Evolutionary conservation across 129 eudicot genomes (phyloP), one percentile per base, ranked within the genome.

Genomic region (Centaurea solstitialis): DNA sequence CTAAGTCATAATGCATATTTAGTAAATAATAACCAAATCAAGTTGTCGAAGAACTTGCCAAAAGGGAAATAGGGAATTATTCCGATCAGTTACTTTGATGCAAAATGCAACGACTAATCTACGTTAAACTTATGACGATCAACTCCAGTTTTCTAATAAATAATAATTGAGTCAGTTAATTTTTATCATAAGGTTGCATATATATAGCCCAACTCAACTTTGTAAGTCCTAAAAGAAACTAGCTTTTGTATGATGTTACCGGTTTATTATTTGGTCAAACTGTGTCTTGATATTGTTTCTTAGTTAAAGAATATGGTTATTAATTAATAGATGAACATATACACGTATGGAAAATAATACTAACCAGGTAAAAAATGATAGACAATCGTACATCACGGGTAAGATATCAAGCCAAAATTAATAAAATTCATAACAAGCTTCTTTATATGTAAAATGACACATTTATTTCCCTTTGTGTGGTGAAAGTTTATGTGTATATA

Each of bases 301-400:
- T 21, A 26, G 17, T 69, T 30, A 1, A 12, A 10, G 74, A 69
- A 26, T 18, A 6, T 12, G 18, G 9, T 17, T 70, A 70, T 70
- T 70, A 26, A 38, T 28, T 38, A 20, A 70, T 70, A 12, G 17
- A 53, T 53, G 17, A 18, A 18, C 74, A 17, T 17, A 33, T 17
- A 33, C n/a, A 37, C 3, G 41, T 9, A 69, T 4, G 74, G 13
- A 30, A 70, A 33, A 35, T 70, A 13, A 30, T 5, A 33, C 22
- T 17, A 69, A 70, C 7, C 18, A 17, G 18, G 74, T 70, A 33
- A 28, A 53, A 39, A 35, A 7, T 70, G 43, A 35, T 70, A 5
- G 47, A 30, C 53, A 33, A 75, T 75, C 13, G 33, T 26, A 15
- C 70, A 59, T 57, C 21, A 74, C 13, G 53, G 78, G 78, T 50